A percentile compares a stretch with the other conserved stretches of the same genome.
phyloP scores from a whole-genome alignment of 768 basidiomycete genomes.

The Thelephora aurantiotincta region DNA sequence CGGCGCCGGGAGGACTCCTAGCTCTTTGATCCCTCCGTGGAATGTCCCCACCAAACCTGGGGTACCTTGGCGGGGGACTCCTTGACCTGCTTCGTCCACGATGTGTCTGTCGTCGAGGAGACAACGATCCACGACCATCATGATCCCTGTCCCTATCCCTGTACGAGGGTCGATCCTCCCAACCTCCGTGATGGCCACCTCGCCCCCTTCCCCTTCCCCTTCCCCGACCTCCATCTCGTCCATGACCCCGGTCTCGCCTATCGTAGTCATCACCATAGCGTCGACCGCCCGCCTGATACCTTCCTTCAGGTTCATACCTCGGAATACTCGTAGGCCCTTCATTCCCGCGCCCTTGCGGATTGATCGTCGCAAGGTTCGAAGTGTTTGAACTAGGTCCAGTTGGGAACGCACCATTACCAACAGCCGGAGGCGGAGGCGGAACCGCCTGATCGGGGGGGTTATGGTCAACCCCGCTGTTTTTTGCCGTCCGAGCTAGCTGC shows the following conservation, averaged over 20 bases:
- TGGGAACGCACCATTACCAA: no score
- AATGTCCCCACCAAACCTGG: conserved; percentile 22
- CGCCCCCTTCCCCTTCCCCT: background rate
- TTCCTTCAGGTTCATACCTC: background rate
- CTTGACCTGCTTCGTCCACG: conserved; percentile 52
- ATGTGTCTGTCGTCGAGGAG: conserved; percentile 17
- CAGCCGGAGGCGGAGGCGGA: no score
- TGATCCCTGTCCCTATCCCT: background rate
- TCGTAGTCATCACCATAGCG: background rate
- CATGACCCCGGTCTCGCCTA: background rate
- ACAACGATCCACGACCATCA: background rate
- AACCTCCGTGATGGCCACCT: background rate
- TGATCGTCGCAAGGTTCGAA: no score
- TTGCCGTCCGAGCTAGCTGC: conserved; percentile 55
- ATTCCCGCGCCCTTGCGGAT: no score
- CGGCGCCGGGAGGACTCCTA: conserved; percentile 8
- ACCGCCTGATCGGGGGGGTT: no score
- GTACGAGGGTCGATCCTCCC: background rate
- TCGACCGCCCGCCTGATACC: no score
- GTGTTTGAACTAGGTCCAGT: no score
- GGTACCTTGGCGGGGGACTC: conserved; percentile 50
- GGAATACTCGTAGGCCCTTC: background rate
- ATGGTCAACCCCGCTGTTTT: conserved; percentile 10
- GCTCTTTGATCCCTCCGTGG: background rate
- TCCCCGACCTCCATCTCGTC: background rate